These are phyloP conservation scores for Dictyostelium purpureum DNA, from an alignment of 78 protist genomes.

Conservation along the genomic window DNA sequence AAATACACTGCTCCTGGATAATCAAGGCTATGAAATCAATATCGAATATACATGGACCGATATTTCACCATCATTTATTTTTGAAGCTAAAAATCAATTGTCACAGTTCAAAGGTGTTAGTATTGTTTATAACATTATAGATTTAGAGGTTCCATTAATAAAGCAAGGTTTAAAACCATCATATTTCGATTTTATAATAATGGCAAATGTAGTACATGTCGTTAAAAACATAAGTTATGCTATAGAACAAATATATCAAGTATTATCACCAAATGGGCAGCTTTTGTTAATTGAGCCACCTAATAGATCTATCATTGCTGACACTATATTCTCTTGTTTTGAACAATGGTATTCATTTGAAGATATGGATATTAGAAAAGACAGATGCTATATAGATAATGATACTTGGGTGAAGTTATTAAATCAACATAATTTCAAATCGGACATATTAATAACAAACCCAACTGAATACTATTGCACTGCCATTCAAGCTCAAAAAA, in stretches of 20 bases:
- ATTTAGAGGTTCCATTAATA: not conserved
- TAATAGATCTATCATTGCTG: not conserved
- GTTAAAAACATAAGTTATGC: not conserved
- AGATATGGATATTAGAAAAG: not conserved
- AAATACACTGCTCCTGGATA: not conserved
- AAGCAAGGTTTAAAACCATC: not conserved
- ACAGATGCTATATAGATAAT: not conserved
- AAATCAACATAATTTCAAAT: not conserved
- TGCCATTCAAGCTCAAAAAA: not conserved
- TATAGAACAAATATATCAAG: not conserved
- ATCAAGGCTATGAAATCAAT: not conserved
- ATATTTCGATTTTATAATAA: not conserved
- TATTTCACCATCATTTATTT: not conserved
- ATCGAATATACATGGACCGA: not conserved
- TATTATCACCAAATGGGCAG: not conserved
- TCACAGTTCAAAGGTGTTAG: no score
- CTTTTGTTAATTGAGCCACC: not conserved
- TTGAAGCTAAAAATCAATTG: not conserved
- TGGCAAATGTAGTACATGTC: not conserved
- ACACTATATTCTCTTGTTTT: not conserved
- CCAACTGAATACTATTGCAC: not conserved
- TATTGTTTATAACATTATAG: not conserved
- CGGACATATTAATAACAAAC: not conserved
- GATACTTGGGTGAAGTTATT: not conserved
- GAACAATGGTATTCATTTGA: slow-evolving; percentile 1